These are phyloP conservation scores for Cercophora newfieldiana DNA, from an alignment of 495 filamentous ascomycete species.

Conservation along the genomic window DNA sequence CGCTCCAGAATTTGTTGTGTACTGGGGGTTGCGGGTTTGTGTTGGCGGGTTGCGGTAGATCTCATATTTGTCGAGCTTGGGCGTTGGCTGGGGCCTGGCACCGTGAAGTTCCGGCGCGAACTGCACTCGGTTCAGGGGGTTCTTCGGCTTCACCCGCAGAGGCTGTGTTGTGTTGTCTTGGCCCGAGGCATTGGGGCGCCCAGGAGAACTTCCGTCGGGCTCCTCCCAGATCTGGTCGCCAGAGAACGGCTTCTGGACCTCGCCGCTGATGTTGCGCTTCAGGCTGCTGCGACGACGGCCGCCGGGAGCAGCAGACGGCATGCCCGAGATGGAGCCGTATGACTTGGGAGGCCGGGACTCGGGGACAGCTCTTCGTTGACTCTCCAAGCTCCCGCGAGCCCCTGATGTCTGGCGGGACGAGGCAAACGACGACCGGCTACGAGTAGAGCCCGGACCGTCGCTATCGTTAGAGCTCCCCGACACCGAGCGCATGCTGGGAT, in stretches of 20 bases:
- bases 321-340: slow-evolving; percentile 29
- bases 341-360: slow-evolving; percentile 30
- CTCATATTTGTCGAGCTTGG: slow-evolving; percentile 60
- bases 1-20: slow-evolving; percentile 59
- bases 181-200: slow-evolving; percentile 7
- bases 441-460: slow-evolving; percentile 29
- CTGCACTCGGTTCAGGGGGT: slow-evolving; percentile 57
- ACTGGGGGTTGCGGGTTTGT: slow-evolving; percentile 72
- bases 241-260: slow-evolving; percentile 58
- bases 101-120: slow-evolving; percentile 40
- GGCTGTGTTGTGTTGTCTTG: slow-evolving; percentile 28
- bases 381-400: slow-evolving; percentile 34
- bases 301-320: slow-evolving; percentile 24
- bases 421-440: slow-evolving; percentile 32
- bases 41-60: slow-evolving; percentile 76
- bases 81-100: slow-evolving; percentile 18
- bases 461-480: slow-evolving; percentile 53
- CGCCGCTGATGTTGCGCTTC: slow-evolving; percentile 59
- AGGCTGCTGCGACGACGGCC: slow-evolving; percentile 47
- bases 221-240: slow-evolving; percentile 91
- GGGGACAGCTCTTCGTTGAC: slow-evolving; percentile 22
- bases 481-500: slow-evolving; percentile 45
- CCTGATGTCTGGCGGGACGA: slow-evolving; percentile 28
- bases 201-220: slow-evolving; percentile 50
- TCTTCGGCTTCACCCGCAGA: slow-evolving; percentile 54